Evolutionary conservation across 305 asterid species (phyloP).

Genomic region (Fraxinus sp.): DNA sequence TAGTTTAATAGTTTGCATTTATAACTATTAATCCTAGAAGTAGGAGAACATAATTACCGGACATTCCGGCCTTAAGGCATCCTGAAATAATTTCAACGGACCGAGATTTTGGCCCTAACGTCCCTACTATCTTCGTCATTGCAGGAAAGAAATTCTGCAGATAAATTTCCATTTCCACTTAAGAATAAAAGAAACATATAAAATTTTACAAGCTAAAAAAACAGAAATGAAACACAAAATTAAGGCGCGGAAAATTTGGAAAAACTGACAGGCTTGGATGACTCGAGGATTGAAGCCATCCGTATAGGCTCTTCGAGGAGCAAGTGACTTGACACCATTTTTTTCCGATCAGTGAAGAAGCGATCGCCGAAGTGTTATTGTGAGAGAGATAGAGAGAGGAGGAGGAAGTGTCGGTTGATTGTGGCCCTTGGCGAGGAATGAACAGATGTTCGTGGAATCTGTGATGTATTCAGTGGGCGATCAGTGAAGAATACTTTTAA

Average conservation of each 20-base stretch:
- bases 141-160: slow-evolving; percentile 71
- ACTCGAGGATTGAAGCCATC: slow-evolving; percentile 74
- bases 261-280: slow-evolving; percentile 55
- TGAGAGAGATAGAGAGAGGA: too few relatives aligned
- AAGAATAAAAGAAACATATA: neutral
- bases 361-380: neutral
- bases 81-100: slow-evolving; percentile 67
- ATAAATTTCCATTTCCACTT: neutral
- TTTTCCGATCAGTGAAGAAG: neutral
- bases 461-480: neutral
- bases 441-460: neutral
- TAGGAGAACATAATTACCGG: slow-evolving; percentile 36
- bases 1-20: neutral
- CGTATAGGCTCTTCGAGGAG: slow-evolving; percentile 70
- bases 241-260: neutral
- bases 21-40: neutral
- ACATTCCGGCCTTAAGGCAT: slow-evolving; percentile 77
- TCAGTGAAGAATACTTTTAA: too few relatives aligned
- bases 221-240: neutral
- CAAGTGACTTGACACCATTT: slow-evolving; percentile 62
- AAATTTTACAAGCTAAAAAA: slow-evolving; percentile 3
- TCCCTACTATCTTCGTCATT: slow-evolving; percentile 82
- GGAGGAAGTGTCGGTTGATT: neutral
- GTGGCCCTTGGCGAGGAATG: neutral
- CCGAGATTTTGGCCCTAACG: slow-evolving; percentile 69